These are phyloP conservation scores for Aspergillus sclerotiicarbonarius DNA, from an alignment of 495 filamentous ascomycete species.

Conservation along the genomic window DNA sequence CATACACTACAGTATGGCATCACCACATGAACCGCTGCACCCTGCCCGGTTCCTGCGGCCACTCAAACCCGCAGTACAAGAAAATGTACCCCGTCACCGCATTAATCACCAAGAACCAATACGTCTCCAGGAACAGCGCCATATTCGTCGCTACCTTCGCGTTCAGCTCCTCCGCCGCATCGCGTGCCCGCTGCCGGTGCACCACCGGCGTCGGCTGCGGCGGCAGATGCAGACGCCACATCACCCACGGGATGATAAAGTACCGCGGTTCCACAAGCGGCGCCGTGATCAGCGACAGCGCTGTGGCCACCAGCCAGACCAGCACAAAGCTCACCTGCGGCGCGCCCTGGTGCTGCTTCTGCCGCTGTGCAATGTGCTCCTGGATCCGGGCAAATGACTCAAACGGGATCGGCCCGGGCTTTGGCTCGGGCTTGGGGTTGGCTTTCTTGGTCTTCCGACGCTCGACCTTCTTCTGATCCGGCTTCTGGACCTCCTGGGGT, in stretches of 20 bases:
- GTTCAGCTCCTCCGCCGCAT: conserved; percentile 27
- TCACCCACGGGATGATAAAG: conserved; percentile 91
- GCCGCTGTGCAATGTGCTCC: conserved; percentile 34
- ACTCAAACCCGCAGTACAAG: conserved; percentile 73
- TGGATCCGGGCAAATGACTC: conserved; percentile 36
- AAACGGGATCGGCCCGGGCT: conserved; percentile 26
- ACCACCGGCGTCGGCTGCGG: conserved; percentile 33
- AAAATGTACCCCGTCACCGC: conserved; percentile 76
- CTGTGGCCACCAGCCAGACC: conserved; percentile 69
- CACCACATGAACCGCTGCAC: conserved; percentile 95
- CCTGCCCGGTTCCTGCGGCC: conserved; percentile 74
- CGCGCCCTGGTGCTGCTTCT: conserved; percentile 27
- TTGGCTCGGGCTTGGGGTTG: not conserved
- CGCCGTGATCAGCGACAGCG: conserved; percentile 77
- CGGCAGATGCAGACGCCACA: conserved; percentile 84
- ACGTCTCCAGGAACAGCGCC: conserved; percentile 66
- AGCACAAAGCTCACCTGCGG: conserved; percentile 55
- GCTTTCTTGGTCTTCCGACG: conserved; percentile 31
- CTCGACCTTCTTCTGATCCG: conserved; percentile 15
- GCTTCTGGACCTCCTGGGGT: conserved; percentile 27
- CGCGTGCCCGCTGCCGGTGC: conserved; percentile 23
- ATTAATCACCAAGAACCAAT: conserved; percentile 76
- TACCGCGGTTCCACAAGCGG: conserved; percentile 94
- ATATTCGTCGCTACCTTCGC: conserved; percentile 33
- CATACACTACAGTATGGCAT: conserved; percentile 14